Evolutionary conservation across 495 filamentous ascomycete species (phyloP).

Genomic region (Daldinia loculata): DNA sequence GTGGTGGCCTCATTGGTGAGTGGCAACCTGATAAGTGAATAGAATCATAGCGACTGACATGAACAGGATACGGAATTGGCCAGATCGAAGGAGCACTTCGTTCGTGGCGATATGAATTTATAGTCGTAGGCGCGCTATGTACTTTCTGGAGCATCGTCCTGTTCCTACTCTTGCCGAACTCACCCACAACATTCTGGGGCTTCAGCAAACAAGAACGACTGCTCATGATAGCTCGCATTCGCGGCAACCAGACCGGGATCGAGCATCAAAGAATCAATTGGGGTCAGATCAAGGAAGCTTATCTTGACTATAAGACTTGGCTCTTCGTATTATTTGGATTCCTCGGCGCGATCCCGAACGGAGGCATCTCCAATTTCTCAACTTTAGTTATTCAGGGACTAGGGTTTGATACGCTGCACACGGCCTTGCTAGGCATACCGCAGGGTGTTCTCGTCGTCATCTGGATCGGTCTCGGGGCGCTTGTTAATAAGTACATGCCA

Average conservation of each 20-base stretch:
- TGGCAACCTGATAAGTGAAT: neutral
- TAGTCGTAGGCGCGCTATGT: constrained; percentile 37
- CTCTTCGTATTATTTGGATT: constrained; percentile 13
- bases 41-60: neutral
- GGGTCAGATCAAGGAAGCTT: constrained; percentile 15
- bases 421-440: constrained; percentile 18
- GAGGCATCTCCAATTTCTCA: constrained; percentile 13
- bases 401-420: constrained; percentile 8
- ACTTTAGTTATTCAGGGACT: constrained; percentile 18
- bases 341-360: constrained; percentile 8
- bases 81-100: constrained; percentile 23
- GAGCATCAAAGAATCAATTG: constrained; percentile 13
- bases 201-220: constrained; percentile 21
- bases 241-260: constrained; percentile 23
- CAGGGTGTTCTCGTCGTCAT: neutral
- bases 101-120: constrained; percentile 32
- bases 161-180: constrained; percentile 33
- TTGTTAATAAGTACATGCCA: constrained; percentile 13
- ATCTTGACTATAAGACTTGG: constrained; percentile 18
- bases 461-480: neutral
- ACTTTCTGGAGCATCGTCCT: constrained; percentile 25
- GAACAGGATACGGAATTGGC: neutral
- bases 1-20: constrained; percentile 48
- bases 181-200: constrained; percentile 20
- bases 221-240: constrained; percentile 23